Conservation (phyloP, 352 stramenopile species). For the Thalassiosira gravida region DNA sequence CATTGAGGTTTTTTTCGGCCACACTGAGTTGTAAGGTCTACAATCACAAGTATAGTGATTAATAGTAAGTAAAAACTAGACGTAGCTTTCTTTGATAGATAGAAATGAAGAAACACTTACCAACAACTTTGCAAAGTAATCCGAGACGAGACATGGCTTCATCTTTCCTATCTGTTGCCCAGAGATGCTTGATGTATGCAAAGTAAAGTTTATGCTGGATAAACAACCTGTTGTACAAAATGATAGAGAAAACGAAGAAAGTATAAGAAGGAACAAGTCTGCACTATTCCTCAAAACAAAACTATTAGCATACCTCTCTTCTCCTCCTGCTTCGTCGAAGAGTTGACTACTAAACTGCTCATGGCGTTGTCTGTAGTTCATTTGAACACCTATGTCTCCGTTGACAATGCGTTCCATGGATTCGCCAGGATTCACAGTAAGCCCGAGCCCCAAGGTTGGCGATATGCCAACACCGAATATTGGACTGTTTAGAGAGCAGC, state of each 20-base stretch:
- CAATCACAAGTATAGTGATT: conserved; percentile 4
- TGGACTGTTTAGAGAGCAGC: conserved; percentile 70
- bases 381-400: conserved; percentile 56
- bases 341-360: conserved; percentile 72
- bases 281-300: background rate
- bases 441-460: conserved; percentile 45
- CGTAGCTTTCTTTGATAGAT: background rate
- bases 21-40: conserved; percentile 59
- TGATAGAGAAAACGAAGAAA: background rate
- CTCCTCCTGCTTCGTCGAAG: conserved; percentile 67
- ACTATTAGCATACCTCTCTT: conserved; percentile 65
- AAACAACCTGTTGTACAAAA: conserved; percentile 61
- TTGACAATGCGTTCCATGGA: conserved; percentile 69
- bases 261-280: background rate
- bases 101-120: conserved; percentile 59
- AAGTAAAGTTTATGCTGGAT: conserved; percentile 93
- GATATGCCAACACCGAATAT: conserved; percentile 80
- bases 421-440: conserved; percentile 40
- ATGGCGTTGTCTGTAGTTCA: conserved; percentile 70
- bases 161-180: conserved; percentile 88
- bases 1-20: conserved; percentile 42
- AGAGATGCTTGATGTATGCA: conserved; percentile 94
- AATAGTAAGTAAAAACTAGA: conserved; percentile 6
- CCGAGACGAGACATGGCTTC: conserved; percentile 89
- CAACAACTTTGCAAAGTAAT: conserved; percentile 87